A percentile compares a stretch with the other conserved stretches of the same genome.
These are phyloP conservation scores for Cercospora sesami DNA, from an alignment of 2,329 filamentous ascomycete genomes.

Conservation along the genomic window DNA sequence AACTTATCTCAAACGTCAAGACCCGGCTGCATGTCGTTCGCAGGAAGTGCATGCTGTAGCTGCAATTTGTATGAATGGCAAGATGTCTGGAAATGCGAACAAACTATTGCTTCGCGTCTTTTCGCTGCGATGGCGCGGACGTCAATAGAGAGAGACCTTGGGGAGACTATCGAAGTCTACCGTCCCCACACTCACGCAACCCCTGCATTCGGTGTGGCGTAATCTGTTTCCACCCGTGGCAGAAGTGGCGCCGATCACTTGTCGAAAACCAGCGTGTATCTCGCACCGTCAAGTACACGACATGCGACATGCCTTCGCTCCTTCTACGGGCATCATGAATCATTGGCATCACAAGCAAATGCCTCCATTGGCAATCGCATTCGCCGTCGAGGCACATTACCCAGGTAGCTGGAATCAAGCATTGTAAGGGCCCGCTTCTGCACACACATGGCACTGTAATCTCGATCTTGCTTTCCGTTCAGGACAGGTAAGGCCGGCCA, in stretches of 20 bases:
- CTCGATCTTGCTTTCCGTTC: not conserved
- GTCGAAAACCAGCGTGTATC: not conserved
- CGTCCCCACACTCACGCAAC: not conserved
- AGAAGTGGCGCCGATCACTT: constrained; percentile 5
- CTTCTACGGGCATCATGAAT: not conserved
- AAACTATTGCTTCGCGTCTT: not conserved
- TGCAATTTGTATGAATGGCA: not conserved
- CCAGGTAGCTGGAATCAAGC: not conserved
- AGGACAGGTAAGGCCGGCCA: not conserved
- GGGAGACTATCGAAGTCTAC: not conserved
- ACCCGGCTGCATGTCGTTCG: not conserved
- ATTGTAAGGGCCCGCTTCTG: not conserved
- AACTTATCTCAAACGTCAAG: not conserved
- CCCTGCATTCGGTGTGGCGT: constrained; percentile 10
- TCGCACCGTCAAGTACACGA: not conserved
- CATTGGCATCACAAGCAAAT: not conserved
- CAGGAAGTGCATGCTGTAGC: not conserved
- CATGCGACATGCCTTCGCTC: not conserved
- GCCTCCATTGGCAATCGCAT: not conserved
- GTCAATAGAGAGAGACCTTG: not conserved
- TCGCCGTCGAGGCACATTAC: not conserved
- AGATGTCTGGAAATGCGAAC: not conserved
- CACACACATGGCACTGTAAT: not conserved
- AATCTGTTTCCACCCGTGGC: not conserved
- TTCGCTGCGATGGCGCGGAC: not conserved